phyloP scores from a whole-genome alignment of 2,329 filamentous ascomycete species.

The Aspergillus flavus region DNA sequence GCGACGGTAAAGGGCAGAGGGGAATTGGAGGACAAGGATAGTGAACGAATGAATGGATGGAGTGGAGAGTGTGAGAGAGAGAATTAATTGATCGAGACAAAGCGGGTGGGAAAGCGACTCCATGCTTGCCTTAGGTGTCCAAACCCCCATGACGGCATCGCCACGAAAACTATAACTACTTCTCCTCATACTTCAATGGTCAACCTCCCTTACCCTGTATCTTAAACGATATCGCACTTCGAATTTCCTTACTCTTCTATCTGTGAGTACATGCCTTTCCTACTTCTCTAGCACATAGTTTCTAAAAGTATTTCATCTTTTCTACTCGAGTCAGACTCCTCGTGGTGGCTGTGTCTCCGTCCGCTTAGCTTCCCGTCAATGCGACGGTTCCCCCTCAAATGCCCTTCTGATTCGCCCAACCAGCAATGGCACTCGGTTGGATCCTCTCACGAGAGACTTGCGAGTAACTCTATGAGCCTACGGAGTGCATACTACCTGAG shows the following conservation, averaged over 20 bases:
- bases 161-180: not conserved
- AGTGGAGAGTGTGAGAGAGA: not conserved
- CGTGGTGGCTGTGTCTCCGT: conserved; percentile 4
- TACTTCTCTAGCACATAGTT: not conserved
- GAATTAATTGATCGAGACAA: not conserved
- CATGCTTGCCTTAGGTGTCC: not conserved
- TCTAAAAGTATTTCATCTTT: not conserved
- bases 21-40: conserved; percentile 6
- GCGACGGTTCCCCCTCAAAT: not conserved
- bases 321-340: not conserved
- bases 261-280: not conserved
- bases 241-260: not conserved
- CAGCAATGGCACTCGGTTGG: not conserved
- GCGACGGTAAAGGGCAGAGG: not conserved
- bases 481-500: not conserved
- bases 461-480: not conserved
- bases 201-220: too few relatives aligned
- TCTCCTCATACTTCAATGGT: too few relatives aligned
- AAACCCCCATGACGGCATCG: not conserved
- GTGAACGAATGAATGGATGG: not conserved
- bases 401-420: conserved; percentile 1
- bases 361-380: conserved; percentile 4
- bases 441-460: not conserved
- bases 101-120: not conserved
- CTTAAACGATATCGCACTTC: not conserved